Conservation (phyloP, 169 alveolate species). For the Eimeria brunetti region DNA sequence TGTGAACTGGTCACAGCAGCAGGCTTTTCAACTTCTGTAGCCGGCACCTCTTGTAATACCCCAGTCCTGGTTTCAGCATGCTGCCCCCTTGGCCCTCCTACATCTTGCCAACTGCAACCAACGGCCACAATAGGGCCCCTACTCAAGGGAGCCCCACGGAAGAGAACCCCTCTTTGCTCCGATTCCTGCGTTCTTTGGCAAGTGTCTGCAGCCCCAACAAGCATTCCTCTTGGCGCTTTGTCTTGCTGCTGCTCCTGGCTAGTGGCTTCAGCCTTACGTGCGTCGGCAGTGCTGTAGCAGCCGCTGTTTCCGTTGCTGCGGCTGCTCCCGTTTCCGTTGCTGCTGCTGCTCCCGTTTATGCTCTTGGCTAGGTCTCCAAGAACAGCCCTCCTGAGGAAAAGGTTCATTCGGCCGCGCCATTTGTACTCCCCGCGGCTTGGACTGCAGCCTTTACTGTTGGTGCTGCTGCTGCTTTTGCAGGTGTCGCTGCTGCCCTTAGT, state of each 20-base stretch:
- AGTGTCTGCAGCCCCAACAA: neutral
- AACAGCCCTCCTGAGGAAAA: slow-evolving; percentile 29
- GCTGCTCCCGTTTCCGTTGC: slow-evolving; percentile 31
- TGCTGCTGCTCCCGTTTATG: slow-evolving; percentile 21
- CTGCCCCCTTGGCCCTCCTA: neutral
- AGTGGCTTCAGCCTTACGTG: slow-evolving; percentile 11
- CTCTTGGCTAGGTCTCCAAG: neutral
- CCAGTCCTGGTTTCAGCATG: neutral
- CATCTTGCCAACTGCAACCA: neutral
- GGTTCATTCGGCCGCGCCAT: slow-evolving; percentile 43
- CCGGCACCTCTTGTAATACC: neutral
- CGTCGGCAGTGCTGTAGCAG: slow-evolving; percentile 1
- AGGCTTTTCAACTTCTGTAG: neutral
- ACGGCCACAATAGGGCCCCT: neutral
- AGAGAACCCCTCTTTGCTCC: neutral
- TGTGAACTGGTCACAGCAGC: neutral
- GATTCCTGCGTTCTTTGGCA: neutral
- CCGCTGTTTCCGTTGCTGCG: slow-evolving; percentile 15
- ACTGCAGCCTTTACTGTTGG: neutral
- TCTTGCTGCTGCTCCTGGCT: slow-evolving; percentile 36
- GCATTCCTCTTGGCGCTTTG: neutral
- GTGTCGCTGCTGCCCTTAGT: neutral
- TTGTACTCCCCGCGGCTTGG: slow-evolving; percentile 29
- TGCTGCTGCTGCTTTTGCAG: slow-evolving; percentile 5
- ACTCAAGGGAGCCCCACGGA: neutral